These are phyloP conservation scores for Colletotrichum zoysiae DNA, from an alignment of 2,329 filamentous ascomycete species.

Conservation along the genomic window DNA sequence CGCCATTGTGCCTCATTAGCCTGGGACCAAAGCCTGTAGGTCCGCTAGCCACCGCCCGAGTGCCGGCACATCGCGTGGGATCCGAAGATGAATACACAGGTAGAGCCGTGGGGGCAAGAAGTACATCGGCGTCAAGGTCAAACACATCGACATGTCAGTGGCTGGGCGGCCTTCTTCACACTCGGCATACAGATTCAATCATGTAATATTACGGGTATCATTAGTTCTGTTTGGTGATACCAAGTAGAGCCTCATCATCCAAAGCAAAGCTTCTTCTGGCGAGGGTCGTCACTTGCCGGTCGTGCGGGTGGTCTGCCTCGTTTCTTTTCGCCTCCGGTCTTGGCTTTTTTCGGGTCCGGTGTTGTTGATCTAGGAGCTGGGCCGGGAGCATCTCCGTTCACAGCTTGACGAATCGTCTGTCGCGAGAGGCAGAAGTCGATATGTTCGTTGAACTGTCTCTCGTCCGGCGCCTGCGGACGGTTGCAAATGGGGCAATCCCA, in stretches of 20 bases:
- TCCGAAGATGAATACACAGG: neutral
- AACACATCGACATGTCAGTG: neutral
- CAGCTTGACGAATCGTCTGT: constrained; percentile 85
- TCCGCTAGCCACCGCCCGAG: neutral
- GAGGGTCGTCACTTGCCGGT: constrained; percentile 54
- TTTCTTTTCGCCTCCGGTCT: constrained; percentile 52
- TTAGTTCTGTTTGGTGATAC: constrained; percentile 12
- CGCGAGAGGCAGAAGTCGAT: constrained; percentile 92
- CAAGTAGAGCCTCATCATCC: constrained; percentile 47
- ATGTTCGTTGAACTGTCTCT: constrained; percentile 87
- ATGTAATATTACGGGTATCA: constrained; percentile 30
- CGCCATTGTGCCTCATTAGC: neutral
- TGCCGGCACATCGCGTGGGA: neutral
- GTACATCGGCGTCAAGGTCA: neutral
- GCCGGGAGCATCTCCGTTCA: constrained; percentile 65
- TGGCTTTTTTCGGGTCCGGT: constrained; percentile 54
- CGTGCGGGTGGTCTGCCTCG: constrained; percentile 53
- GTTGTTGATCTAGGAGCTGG: constrained; percentile 45
- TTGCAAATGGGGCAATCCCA: constrained; percentile 93
- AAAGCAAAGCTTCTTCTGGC: constrained; percentile 67
- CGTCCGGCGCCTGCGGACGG: constrained; percentile 80
- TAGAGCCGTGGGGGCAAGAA: neutral
- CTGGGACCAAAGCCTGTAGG: neutral
- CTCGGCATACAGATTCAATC: neutral
- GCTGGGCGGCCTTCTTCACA: neutral